Conservation (phyloP, 106 monocot genomes). For the Dendrobium chrysotoxum region DNA sequence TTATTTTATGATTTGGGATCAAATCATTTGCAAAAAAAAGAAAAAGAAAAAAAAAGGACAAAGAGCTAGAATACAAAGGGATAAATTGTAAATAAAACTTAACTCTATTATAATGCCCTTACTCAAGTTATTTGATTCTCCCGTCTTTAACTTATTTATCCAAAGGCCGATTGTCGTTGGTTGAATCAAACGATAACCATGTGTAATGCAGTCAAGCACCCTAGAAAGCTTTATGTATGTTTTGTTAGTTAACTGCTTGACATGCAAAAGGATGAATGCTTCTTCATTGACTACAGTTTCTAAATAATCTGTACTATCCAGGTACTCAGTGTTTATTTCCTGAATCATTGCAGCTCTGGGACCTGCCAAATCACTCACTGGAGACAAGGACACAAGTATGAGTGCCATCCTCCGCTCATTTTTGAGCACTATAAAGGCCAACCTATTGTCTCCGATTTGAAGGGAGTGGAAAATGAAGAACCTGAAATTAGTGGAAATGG, state of each 20-base stretch:
- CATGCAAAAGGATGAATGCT: neutral
- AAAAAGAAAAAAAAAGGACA: no score
- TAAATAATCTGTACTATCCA: neutral
- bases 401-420: constrained; percentile 41
- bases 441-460: constrained; percentile 4
- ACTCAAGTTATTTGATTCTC: no score
- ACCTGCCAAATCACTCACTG: constrained; percentile 87
- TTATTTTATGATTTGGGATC: no score
- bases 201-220: neutral
- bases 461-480: neutral
- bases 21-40: no score
- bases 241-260: neutral
- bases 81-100: no score
- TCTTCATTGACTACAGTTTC: neutral
- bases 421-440: constrained; percentile 9
- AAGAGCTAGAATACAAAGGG: no score
- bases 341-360: constrained; percentile 50
- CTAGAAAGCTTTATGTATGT: neutral
- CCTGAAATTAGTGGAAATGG: constrained; percentile 6
- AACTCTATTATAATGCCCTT: no score
- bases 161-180: neutral
- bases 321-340: constrained; percentile 2
- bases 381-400: constrained; percentile 78
- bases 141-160: neutral
- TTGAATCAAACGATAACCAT: neutral